Percentiles rank a stretch among this genome's conserved stretches.
Conservation (phyloP, 75 land plant genomes). For the Larix kaempferi region DNA sequence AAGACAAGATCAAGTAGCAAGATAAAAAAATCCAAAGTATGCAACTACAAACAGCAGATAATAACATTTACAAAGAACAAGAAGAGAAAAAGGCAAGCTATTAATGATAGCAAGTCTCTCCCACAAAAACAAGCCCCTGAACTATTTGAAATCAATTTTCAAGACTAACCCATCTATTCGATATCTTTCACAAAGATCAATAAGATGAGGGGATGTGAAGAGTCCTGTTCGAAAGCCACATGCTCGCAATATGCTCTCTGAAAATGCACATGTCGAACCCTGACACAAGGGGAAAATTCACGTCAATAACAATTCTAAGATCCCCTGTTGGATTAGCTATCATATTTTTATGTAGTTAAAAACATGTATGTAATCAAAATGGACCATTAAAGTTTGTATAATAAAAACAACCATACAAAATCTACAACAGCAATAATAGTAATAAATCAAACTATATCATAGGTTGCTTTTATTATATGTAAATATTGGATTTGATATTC, state of each 20-base stretch:
- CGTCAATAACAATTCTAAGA: neutral
- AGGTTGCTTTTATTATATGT: neutral
- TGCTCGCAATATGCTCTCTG: slow-evolving; percentile 71
- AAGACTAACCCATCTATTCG: slow-evolving; percentile 73
- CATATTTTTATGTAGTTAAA: neutral
- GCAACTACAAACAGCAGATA: neutral
- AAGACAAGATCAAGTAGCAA: neutral
- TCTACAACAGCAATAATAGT: neutral
- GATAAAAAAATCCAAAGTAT: neutral
- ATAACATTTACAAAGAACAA: neutral
- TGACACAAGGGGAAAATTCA: slow-evolving; percentile 13
- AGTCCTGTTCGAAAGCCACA: slow-evolving; percentile 85
- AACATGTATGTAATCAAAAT: neutral
- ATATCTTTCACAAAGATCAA: slow-evolving; percentile 80
- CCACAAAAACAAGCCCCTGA: neutral
- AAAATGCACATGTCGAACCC: slow-evolving; percentile 91
- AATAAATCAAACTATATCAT: neutral
- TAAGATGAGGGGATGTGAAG: slow-evolving; percentile 83
- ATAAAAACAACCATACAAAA: neutral
- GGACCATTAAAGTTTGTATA: neutral
- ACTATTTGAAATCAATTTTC: neutral
- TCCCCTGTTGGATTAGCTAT: neutral
- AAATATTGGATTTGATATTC: neutral
- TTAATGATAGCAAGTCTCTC: neutral
- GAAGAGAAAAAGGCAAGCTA: neutral